Evolutionary conservation across 768 basidiomycete species (phyloP), one percentile per base, ranked within the genome.

Genomic region (Russula emetica): DNA sequence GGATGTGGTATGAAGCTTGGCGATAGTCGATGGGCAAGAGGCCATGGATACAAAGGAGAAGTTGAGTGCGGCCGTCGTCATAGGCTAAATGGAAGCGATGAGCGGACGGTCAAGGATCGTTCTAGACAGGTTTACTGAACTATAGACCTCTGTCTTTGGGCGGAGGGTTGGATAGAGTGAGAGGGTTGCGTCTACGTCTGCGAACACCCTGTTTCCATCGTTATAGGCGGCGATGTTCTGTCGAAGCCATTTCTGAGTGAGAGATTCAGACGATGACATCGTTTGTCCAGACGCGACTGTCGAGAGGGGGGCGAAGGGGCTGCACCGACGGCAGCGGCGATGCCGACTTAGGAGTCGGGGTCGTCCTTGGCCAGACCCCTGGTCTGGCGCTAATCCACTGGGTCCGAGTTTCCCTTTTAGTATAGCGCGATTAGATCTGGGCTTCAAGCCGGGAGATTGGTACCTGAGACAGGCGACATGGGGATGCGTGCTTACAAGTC

Each of bases 61-160:
- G 81, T 71, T 95, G 93, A 0, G 92, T 88, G 42, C 96, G 85
- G 53, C 97, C 97, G 68, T 97, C 93, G 74, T 99, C 94, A 76
- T 91, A 94, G 0, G 90, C 93, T 97, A 72, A 45, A 58, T 66
- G 54, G 64, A 38, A 49, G 64, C 61, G 69, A 64, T 70, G 60
- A 55, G 55, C 26, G 44, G 66, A 49, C 57, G 52, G 66, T 53
- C 63, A 58, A 40, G 22, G 54, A 40, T 40, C 11, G 58, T 47
- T 56, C 59, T 65, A 49, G 64, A 22, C 60, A 57, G 36, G 45
- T 14, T 14, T 54, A 77, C 75, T 73, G 71, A 71, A 80, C 81
- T 92, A 82, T 92, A 93, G 14, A 89, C 81, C 69, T 92, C 92
- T 2, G 88, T 85, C 73, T 90, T 91, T 56, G 89, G 92, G 14